Evolutionary conservation across 495 filamentous ascomycete genomes (phyloP).

Genomic region (Penicillium ochrochloron): DNA sequence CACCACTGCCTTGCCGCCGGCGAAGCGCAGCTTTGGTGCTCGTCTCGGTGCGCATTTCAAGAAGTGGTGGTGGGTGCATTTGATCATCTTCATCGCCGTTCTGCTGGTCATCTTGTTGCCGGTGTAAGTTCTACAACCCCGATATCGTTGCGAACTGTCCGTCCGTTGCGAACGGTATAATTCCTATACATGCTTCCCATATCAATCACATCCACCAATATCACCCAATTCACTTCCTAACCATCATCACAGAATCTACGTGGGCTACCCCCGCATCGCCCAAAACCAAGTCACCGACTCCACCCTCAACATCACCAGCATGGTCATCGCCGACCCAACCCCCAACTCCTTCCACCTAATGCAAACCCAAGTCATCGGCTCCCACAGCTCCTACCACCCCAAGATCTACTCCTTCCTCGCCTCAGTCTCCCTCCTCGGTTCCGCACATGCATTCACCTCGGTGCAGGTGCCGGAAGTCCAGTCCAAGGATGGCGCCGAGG

Average conservation of each 20-base stretch:
- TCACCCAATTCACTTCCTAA: background rate
- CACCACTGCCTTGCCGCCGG: slow-evolving; percentile 9
- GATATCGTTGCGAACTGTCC: background rate
- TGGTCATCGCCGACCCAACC: slow-evolving; percentile 63
- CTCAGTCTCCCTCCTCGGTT: slow-evolving; percentile 56
- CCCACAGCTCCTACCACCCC: slow-evolving; percentile 55
- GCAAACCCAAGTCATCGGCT: slow-evolving; percentile 53
- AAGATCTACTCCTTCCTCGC: slow-evolving; percentile 61
- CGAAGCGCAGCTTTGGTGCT: slow-evolving; percentile 40
- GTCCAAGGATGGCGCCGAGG: slow-evolving; percentile 56
- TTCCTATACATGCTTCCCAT: background rate
- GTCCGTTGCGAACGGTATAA: background rate
- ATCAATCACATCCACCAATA: background rate
- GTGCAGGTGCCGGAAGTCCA: slow-evolving; percentile 60
- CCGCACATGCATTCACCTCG: slow-evolving; percentile 56
- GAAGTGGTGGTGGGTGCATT: slow-evolving; percentile 75
- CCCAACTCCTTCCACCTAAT: slow-evolving; percentile 60
- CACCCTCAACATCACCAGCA: slow-evolving; percentile 59
- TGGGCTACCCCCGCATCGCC: slow-evolving; percentile 73
- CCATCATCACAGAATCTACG: slow-evolving; percentile 61
- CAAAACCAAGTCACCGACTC: slow-evolving; percentile 70
- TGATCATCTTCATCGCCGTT: slow-evolving; percentile 60
- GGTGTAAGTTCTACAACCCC: slow-evolving; percentile 59
- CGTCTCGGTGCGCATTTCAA: slow-evolving; percentile 52
- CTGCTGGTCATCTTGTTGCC: slow-evolving; percentile 65